A percentile compares a stretch with the other conserved stretches of the same genome.
phyloP scores from a whole-genome alignment of 768 basidiomycete genomes.

The Neoboletus brunneissimus region DNA sequence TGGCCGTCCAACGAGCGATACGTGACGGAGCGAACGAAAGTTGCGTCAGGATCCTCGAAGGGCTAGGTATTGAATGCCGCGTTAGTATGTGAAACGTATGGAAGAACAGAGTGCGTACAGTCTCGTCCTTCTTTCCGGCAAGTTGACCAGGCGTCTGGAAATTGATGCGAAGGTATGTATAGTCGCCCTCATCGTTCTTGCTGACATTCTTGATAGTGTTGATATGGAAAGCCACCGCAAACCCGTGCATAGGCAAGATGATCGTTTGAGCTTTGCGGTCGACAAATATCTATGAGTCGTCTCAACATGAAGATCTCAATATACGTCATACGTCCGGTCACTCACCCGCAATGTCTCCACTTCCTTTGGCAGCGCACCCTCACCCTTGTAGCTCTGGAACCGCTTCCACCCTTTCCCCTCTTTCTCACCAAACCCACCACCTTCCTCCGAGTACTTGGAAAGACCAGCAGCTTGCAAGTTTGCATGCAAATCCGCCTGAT shows the following conservation, averaged over 20 bases:
- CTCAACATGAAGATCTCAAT: constrained; percentile 7
- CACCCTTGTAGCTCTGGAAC: constrained; percentile 96
- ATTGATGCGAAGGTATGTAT: constrained; percentile 92
- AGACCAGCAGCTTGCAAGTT: constrained; percentile 77
- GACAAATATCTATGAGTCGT: constrained; percentile 66
- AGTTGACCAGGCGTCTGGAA: constrained; percentile 98
- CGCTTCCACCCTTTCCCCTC: constrained; percentile 93
- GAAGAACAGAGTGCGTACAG: constrained; percentile 39
- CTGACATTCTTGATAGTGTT: constrained; percentile 97
- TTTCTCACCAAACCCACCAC: constrained; percentile 68
- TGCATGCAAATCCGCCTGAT: constrained; percentile 81
- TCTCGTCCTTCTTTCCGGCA: constrained; percentile 98
- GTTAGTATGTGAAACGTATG: constrained; percentile 2
- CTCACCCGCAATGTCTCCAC: constrained; percentile 77
- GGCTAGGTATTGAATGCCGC: constrained; percentile 46
- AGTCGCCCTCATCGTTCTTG: constrained; percentile 96
- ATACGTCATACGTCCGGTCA: constrained; percentile 7
- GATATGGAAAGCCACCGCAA: constrained; percentile 96
- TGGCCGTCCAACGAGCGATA: constrained; percentile 89
- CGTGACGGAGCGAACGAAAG: constrained; percentile 92
- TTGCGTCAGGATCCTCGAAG: constrained; percentile 94
- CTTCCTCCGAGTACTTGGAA: constrained; percentile 79
- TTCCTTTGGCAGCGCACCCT: constrained; percentile 84
- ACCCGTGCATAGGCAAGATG: constrained; percentile 90
- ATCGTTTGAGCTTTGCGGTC: constrained; percentile 90